Percentiles rank a stretch among this genome's conserved stretches.
Evolutionary conservation across 202 grass and related monocot genomes (phyloP).

Genomic region (Dendrocalamus latiflorus): DNA sequence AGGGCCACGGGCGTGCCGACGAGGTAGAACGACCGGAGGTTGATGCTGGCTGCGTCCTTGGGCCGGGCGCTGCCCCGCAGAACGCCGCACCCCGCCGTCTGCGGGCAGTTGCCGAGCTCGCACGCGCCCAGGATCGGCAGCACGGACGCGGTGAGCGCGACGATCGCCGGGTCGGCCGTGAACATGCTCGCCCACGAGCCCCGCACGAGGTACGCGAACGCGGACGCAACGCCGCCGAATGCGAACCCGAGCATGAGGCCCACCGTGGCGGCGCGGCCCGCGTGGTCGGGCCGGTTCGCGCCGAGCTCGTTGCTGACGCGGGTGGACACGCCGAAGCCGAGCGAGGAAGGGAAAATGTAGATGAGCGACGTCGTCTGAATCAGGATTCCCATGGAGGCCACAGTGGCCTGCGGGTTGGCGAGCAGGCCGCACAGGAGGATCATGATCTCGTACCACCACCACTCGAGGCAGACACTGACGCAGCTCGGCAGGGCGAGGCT

Average conservation of each 20-base stretch:
- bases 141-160: slow-evolving; percentile 70
- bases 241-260: slow-evolving; percentile 66
- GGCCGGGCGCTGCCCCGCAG: slow-evolving; percentile 69
- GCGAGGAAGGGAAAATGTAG: slow-evolving; percentile 96
- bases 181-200: slow-evolving; percentile 74
- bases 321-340: slow-evolving; percentile 87
- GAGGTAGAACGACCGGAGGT: slow-evolving; percentile 78
- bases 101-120: slow-evolving; percentile 88
- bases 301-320: slow-evolving; percentile 84
- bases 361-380: slow-evolving; percentile 90
- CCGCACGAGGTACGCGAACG: slow-evolving; percentile 59
- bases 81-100: slow-evolving; percentile 76
- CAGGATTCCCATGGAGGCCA: slow-evolving; percentile 86
- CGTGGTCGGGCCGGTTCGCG: slow-evolving; percentile 65
- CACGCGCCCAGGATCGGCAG: slow-evolving; percentile 77
- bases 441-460: slow-evolving; percentile 99
- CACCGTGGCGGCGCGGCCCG: slow-evolving; percentile 43
- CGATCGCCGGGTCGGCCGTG: slow-evolving; percentile 66
- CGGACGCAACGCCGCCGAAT: slow-evolving; percentile 53
- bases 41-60: slow-evolving; percentile 70
- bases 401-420: slow-evolving; percentile 54
- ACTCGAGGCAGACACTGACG: slow-evolving; percentile 78
- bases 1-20: slow-evolving; percentile 82
- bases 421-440: slow-evolving; percentile 81
- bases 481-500: too few relatives aligned